phyloP scores from a whole-genome alignment of 148 eudicot genomes.

The Cornus controversa region DNA sequence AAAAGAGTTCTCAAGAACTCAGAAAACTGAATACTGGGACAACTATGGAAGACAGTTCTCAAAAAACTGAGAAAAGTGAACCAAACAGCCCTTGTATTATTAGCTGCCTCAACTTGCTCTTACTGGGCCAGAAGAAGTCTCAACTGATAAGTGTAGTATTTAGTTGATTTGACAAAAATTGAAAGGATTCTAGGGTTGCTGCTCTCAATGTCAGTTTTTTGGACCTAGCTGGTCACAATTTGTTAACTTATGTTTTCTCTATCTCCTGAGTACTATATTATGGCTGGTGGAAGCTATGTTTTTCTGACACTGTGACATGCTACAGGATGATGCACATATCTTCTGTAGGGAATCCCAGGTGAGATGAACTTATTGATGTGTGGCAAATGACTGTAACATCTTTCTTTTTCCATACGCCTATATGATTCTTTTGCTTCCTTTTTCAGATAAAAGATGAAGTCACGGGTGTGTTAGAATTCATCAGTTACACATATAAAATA shows the following conservation, averaged over 20 bases:
- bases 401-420: neutral
- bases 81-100: no score
- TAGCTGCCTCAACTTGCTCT: neutral
- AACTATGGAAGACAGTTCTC: no score
- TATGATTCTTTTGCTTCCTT: neutral
- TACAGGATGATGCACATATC: slow-evolving; percentile 99
- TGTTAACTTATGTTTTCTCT: neutral
- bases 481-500: slow-evolving; percentile 57
- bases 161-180: no score
- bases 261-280: neutral
- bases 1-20: no score
- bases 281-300: slow-evolving; percentile 7
- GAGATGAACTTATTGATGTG: slow-evolving; percentile 20
- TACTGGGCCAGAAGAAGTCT: neutral
- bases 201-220: neutral
- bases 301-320: slow-evolving; percentile 5
- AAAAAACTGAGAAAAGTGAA: no score
- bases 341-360: slow-evolving; percentile 98
- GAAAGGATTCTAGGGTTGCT: no score
- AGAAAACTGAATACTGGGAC: no score
- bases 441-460: slow-evolving; percentile 97
- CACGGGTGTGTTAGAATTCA: slow-evolving; percentile 67
- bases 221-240: neutral
- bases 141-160: no score
- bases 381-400: neutral